These are phyloP conservation scores for Polyplosphaeria fusca DNA, from an alignment of 495 filamentous ascomycete species.

Conservation along the genomic window DNA sequence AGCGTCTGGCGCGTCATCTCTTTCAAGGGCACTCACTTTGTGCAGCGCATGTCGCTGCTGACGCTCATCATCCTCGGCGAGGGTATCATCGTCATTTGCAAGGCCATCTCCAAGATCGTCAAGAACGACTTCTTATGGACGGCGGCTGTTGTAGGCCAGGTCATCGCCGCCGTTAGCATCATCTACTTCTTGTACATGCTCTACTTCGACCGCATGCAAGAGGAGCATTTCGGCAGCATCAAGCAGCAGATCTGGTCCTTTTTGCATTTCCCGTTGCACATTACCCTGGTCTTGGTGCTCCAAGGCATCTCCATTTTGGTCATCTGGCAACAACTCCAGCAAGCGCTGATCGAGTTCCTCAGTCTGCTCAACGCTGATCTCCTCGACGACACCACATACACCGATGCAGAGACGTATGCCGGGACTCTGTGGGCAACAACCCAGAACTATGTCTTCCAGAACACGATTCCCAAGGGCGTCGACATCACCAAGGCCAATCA, in stretches of 20 bases:
- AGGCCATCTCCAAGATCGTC: constrained; percentile 55
- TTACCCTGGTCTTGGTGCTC: constrained; percentile 61
- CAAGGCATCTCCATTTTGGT: constrained; percentile 46
- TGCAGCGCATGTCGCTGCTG: constrained; percentile 63
- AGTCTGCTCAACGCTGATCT: background rate
- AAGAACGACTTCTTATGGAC: constrained; percentile 52
- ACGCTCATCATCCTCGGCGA: constrained; percentile 70
- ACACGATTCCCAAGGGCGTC: constrained; percentile 26
- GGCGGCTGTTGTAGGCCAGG: constrained; percentile 48
- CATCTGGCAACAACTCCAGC: constrained; percentile 28
- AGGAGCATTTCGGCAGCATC: constrained; percentile 52
- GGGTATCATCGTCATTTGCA: constrained; percentile 53
- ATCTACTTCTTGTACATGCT: constrained; percentile 67
- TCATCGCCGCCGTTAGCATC: constrained; percentile 38
- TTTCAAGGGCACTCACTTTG: constrained; percentile 64
- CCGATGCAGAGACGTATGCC: background rate
- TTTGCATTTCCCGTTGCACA: constrained; percentile 68
- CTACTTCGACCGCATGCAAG: constrained; percentile 62
- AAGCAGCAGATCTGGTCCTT: constrained; percentile 62
- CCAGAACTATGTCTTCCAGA: constrained; percentile 7
- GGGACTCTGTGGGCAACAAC: background rate
- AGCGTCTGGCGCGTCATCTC: constrained; percentile 54
- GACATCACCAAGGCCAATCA: constrained; percentile 12
- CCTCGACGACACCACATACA: background rate
- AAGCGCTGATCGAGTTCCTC: background rate